Base-by-base conservation (phyloP, 108 stramenopile species). In the Craspedostauros australis region DNA sequence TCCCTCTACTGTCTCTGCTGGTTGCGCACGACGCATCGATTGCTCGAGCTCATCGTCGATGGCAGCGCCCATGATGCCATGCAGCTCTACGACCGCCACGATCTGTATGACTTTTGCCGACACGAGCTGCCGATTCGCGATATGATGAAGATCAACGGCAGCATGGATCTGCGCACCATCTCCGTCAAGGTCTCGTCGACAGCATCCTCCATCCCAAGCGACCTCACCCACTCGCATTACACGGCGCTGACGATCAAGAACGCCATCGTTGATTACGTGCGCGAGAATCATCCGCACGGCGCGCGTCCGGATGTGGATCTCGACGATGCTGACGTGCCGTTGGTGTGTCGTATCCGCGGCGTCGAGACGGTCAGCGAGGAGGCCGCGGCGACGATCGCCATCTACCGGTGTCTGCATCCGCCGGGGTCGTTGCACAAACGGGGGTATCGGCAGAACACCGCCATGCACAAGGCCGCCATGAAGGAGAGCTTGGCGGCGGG, bases 401-500 rank as follows among this genome's bases (percentile, higher is more conserved):
- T 91, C 16, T 91, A 84, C 46, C 60, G 81, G 48, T 75, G 75
- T 38, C 64, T 86, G 18, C 76, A 83, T 45, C 79, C 80, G 3
- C 73, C 78, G 2, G 80, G 81, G 4, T 73, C 71, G 58, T 56
- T 82, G 30, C 85, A 86, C 58, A 59, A 73, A 41, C 60, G 85
- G 8, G 85, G 85, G 0, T 86, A 86, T 45, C 69, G 85, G 24
- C 41, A 28, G 23, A 62, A 40, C 20, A 34, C 64, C 28, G 64
- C 68, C 8, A 76, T 87, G 34, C 82, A 87, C 49, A 72, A 72
- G 37, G 82, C 86, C 25, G 85, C 89, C 27, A 82, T 91, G 85
- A 91, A 91, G 51, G 89, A 91, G 60, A 66, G 73, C 12, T 39
- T 91, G 15, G 89, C 89, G 0, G 85, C 89, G 0, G 89, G 89